Percentiles rank a stretch among this genome's conserved stretches.
These are phyloP conservation scores for Stephanodiscus minutulus DNA, from an alignment of 108 stramenopile species.

Conservation along the genomic window DNA sequence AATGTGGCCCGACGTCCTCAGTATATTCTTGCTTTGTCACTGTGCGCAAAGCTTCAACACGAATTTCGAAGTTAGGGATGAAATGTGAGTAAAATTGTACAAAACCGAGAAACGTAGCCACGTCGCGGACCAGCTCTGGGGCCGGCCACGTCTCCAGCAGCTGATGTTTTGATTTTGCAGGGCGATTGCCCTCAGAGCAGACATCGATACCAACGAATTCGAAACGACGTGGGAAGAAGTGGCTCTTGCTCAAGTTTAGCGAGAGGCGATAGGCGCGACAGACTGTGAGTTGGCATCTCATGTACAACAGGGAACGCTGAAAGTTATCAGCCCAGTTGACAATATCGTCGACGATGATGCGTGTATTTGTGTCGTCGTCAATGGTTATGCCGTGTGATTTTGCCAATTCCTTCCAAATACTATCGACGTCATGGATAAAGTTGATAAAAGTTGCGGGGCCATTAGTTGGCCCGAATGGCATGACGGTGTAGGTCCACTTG, in stretches of 20 bases:
- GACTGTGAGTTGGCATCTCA: slow-evolving; percentile 4
- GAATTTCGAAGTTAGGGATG: too few relatives aligned
- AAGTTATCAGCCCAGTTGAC: neutral
- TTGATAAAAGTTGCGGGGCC: slow-evolving; percentile 8
- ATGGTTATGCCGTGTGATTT: slow-evolving; percentile 1
- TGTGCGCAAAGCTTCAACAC: slow-evolving; percentile 2
- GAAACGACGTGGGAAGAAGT: slow-evolving; percentile 11
- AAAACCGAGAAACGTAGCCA: slow-evolving; percentile 9
- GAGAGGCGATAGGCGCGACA: slow-evolving; percentile 2
- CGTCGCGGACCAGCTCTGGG: slow-evolving; percentile 1
- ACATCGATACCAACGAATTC: slow-evolving; percentile 23
- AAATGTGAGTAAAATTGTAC: neutral
- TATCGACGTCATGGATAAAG: slow-evolving; percentile 11
- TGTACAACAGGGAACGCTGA: neutral
- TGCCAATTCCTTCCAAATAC: slow-evolving; percentile 7
- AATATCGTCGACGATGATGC: too few relatives aligned
- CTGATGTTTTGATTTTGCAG: slow-evolving; percentile 18
- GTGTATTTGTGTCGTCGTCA: neutral
- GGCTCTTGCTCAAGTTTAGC: slow-evolving; percentile 12
- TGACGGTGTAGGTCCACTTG: neutral
- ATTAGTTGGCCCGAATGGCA: neutral
- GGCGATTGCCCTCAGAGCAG: neutral
- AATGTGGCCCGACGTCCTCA: neutral
- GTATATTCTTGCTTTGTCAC: neutral
- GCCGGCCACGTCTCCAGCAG: slow-evolving; percentile 8